Evolutionary conservation across 192 early-diverging fungal species (phyloP), one percentile per base, ranked within the genome.

Genomic region (Lobulomyces angularis): DNA sequence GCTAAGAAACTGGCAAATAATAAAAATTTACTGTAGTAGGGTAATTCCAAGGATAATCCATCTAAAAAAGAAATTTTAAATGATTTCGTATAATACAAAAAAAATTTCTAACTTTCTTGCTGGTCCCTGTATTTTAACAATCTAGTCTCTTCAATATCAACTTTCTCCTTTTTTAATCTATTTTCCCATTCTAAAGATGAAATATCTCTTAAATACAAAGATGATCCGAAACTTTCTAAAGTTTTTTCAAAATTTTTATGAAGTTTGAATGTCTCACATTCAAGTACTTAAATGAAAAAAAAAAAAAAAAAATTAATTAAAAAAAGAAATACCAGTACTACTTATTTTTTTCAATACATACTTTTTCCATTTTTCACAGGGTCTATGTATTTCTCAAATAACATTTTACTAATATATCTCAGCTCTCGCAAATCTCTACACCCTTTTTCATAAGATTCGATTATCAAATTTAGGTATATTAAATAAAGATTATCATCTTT

Each of bases 161-260:
- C n/a, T n/a, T 61, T 63, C 27, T 54, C 43, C 56, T 65, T 55
- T 31, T n/a, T n/a, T n/a, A n/a, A n/a, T n/a, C n/a, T n/a, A n/a
- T n/a, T 60, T 1, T 59, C 45, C 87, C 86, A 94, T 43, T 96
- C 88, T 3, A 65, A 63, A 30, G 77, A 82, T 0, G 92, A 92
- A 23, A 97, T 82, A 37, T 94, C 82, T n/a, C 90, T 74, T 46
- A 94, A 56, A 54, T 88, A 94, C 17, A 97, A n/a, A n/a, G 59
- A 17, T 82, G 82, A 39, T 92, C 81, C 7, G 79, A 71, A 1
- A 83, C 88, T 7, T 82, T 77, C 5, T 77, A 67, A 67, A 94
- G 78, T 84, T 22, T 70, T 69, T 50, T 89, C 79, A 38, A 84
- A 71, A 9, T 78, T 58, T 28, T 69, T 70, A 56, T 85, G 87